Evolutionary conservation across 202 grass and related monocot species (phyloP).

Genomic region (Elaeis oleifera): DNA sequence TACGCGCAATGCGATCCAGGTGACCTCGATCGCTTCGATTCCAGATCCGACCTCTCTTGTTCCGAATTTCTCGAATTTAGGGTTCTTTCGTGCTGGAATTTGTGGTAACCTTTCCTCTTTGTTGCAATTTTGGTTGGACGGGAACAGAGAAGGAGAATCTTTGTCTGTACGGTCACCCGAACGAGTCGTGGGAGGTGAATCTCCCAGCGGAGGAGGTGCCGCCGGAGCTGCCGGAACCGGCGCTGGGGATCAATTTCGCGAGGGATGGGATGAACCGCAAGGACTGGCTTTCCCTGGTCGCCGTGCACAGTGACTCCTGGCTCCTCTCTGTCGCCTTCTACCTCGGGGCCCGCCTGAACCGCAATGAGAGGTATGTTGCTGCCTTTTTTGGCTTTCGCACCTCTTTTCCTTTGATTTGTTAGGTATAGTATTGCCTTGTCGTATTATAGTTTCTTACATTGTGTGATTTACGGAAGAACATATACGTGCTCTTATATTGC

Average conservation of each 20-base stretch:
- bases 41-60: conserved; percentile 18
- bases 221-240: conserved; percentile 75
- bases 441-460: too few species aligned
- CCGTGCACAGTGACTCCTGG: conserved; percentile 75
- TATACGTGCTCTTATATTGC: too few species aligned
- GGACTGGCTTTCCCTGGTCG: conserved; percentile 84
- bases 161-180: conserved; percentile 71
- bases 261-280: conserved; percentile 78
- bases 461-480: too few species aligned
- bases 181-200: conserved; percentile 56
- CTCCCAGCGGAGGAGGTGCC: conserved; percentile 81
- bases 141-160: conserved; percentile 72
- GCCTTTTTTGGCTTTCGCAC: background rate
- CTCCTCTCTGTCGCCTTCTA: conserved; percentile 75
- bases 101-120: background rate
- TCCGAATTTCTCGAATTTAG: too few species aligned
- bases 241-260: conserved; percentile 83
- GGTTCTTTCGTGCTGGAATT: too few species aligned
- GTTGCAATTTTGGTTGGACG: conserved; percentile 4
- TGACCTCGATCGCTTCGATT: conserved; percentile 27
- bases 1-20: conserved; percentile 76
- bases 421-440: too few species aligned
- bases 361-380: conserved; percentile 55
- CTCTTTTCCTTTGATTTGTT: background rate
- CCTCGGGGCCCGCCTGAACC: conserved; percentile 58